Conservation (phyloP, 208 protist genomes). For the Acanthamoeba sp. region DNA sequence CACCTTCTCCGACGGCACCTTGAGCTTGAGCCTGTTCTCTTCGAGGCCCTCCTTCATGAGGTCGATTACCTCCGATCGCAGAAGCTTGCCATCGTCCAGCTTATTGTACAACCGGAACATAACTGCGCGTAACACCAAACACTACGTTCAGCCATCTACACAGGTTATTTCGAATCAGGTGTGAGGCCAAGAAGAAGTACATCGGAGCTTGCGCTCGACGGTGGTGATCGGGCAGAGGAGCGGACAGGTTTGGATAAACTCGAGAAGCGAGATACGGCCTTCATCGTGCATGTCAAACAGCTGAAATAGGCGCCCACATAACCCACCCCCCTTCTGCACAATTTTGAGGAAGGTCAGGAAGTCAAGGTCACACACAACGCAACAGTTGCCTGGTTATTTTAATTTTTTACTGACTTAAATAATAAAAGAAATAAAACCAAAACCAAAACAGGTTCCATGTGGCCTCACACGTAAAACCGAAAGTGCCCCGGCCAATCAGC, state of each 20-base stretch:
- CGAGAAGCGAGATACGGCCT: neutral
- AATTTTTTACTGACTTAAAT: neutral
- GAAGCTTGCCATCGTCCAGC: neutral
- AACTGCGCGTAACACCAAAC: neutral
- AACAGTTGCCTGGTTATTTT: neutral
- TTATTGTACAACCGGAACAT: slow-evolving; percentile 34
- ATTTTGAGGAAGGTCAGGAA: neutral
- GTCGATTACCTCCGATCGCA: slow-evolving; percentile 6
- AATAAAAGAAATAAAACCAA: neutral
- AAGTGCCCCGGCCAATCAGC: too few relatives aligned
- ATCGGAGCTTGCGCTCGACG: slow-evolving; percentile 18
- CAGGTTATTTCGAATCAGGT: neutral
- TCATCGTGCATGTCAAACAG: neutral
- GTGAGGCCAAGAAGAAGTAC: neutral
- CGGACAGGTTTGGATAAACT: neutral
- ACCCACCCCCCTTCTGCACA: slow-evolving; percentile 1
- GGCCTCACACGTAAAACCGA: too few relatives aligned
- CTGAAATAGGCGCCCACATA: neutral
- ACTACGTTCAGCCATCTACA: neutral
- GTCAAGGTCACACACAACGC: neutral
- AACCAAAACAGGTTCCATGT: neutral
- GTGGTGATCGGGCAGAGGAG: slow-evolving; percentile 21
- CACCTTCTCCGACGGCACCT: slow-evolving; percentile 3
- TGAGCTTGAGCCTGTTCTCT: slow-evolving; percentile 17
- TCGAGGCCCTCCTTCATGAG: slow-evolving; percentile 12